Conservation (phyloP, 1,284 basidiomycete species). For the Apiotrichum gamsii region DNA sequence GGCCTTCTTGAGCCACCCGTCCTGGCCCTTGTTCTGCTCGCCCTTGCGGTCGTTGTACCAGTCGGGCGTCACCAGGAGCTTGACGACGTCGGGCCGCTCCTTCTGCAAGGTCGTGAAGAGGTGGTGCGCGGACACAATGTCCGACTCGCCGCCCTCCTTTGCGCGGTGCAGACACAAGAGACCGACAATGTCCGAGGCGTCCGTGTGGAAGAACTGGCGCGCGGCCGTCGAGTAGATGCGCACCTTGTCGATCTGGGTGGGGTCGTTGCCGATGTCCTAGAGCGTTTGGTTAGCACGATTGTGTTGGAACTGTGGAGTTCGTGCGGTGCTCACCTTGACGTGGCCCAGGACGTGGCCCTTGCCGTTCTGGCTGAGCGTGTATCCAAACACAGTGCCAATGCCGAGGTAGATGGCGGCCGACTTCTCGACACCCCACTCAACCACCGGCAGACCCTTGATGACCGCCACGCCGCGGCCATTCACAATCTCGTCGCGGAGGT, state of each 20-base stretch:
- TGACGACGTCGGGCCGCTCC: slow-evolving; percentile 46
- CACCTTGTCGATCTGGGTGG: slow-evolving; percentile 47
- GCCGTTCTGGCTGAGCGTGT: slow-evolving; percentile 42
- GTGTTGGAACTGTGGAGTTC: too few relatives aligned
- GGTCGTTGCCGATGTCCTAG: slow-evolving; percentile 47
- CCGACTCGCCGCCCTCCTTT: slow-evolving; percentile 47
- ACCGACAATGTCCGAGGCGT: slow-evolving; percentile 43
- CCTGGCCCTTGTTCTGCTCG: slow-evolving; percentile 22
- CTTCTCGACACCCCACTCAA: slow-evolving; percentile 41
- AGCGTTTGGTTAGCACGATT: too few relatives aligned
- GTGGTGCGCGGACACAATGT: slow-evolving; percentile 47
- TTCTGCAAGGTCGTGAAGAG: slow-evolving; percentile 48
- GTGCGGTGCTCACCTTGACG: too few relatives aligned
- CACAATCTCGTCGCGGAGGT: slow-evolving; percentile 26
- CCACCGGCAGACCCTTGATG: slow-evolving; percentile 46
- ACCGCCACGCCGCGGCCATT: slow-evolving; percentile 45
- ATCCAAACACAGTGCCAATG: slow-evolving; percentile 43
- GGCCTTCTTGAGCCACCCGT: slow-evolving; percentile 17
- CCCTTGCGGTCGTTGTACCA: slow-evolving; percentile 40
- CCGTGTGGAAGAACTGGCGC: slow-evolving; percentile 47
- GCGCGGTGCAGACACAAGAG: slow-evolving; percentile 48
- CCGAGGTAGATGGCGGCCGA: slow-evolving; percentile 46
- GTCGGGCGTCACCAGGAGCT: slow-evolving; percentile 34
- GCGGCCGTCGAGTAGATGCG: slow-evolving; percentile 49
- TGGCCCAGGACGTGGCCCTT: slow-evolving; percentile 48